A percentile compares a stretch with the other conserved stretches of the same genome.
Conservation (phyloP, 805 yeast genomes). For the Metschnikowia kunwiensis region DNA sequence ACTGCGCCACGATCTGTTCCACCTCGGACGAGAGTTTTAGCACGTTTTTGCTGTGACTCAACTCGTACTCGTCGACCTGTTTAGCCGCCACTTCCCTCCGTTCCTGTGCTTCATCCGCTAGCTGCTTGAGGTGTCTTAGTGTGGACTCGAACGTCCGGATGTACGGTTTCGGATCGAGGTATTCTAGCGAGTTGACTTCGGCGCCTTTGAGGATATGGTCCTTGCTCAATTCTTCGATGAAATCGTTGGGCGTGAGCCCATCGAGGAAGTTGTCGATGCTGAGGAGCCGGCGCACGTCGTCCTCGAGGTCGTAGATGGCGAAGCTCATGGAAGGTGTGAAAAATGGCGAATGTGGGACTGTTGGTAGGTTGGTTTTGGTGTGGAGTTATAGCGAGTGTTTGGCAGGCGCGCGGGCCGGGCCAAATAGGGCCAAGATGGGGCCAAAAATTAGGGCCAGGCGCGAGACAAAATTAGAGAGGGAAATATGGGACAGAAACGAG, state of each 20-base stretch:
- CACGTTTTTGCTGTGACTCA: slow-evolving; percentile 66
- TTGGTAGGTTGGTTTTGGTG: too few relatives aligned
- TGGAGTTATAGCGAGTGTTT: too few relatives aligned
- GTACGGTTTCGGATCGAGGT: slow-evolving; percentile 88
- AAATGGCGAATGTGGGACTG: too few relatives aligned
- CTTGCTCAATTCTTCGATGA: slow-evolving; percentile 73
- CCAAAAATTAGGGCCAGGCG: too few relatives aligned
- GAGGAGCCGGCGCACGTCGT: slow-evolving; percentile 54
- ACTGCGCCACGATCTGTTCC: slow-evolving; percentile 43
- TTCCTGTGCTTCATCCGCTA: slow-evolving; percentile 53
- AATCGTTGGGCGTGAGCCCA: slow-evolving; percentile 72
- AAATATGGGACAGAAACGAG: too few relatives aligned
- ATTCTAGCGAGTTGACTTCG: slow-evolving; percentile 49
- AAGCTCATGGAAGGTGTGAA: slow-evolving; percentile 35
- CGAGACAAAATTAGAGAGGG: too few relatives aligned
- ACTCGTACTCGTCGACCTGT: slow-evolving; percentile 59
- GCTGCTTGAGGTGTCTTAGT: slow-evolving; percentile 60
- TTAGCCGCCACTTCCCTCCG: slow-evolving; percentile 51
- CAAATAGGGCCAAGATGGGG: too few relatives aligned
- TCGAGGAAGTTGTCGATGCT: slow-evolving; percentile 61
- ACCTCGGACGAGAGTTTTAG: slow-evolving; percentile 50
- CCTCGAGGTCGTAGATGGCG: slow-evolving; percentile 59
- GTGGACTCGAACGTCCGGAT: slow-evolving; percentile 91
- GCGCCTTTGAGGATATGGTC: slow-evolving; percentile 55
- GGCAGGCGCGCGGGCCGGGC: too few relatives aligned